Base-by-base conservation (phyloP, 2,329 filamentous ascomycete genomes). In the Fusarium bulbicola region DNA sequence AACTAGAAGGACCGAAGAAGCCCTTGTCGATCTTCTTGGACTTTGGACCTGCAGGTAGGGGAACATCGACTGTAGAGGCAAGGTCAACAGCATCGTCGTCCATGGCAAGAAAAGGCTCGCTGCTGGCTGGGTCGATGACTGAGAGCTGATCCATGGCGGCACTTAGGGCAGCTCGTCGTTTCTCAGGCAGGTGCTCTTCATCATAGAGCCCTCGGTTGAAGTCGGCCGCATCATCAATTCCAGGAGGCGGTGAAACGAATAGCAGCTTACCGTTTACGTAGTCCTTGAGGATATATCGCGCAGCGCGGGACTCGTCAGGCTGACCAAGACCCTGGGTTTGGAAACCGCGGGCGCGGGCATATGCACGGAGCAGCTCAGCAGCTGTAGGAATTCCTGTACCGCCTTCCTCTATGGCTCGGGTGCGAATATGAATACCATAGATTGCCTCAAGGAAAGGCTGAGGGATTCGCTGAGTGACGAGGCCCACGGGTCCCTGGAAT, bases 231-330 rank as follows among this genome's bases (percentile, higher is more conserved):
- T 98, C 93, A 43, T 92, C 89, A 36, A 91, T 88, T 9, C 84
- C 84, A 0, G 95, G 95, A 1, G 96, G 96, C 9, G 96, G 95
- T 77, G 95, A 92, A 75, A 95, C 96, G 84, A 92, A 98, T 11
- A 98, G 88, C 1, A 99, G 89, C 84, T 98, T 98, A 71, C 96
- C 96, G 80, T 92, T 97, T 76, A 99, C 96, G 79, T 98, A 99
- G 84, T 99, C 96, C 81, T 99, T 99, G 32, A 99, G 88, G 21
- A 99, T 88, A 76, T 94, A 93, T 59, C 96, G 90, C 9, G 95
- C 95, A 12, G 96, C 96, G 76, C 96, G 90, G 4, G 95, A 97
- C 85, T 97, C 95, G 78, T 99, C 96, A 1, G 96, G 95, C 79
- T 96, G 93, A 14, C 96, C 95, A 39, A 93, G 89, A 78, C 96